Percentiles rank a stretch among this genome's conserved stretches.
Evolutionary conservation across 441 rosid species (phyloP).

Genomic region (Corymbia citriodora): DNA sequence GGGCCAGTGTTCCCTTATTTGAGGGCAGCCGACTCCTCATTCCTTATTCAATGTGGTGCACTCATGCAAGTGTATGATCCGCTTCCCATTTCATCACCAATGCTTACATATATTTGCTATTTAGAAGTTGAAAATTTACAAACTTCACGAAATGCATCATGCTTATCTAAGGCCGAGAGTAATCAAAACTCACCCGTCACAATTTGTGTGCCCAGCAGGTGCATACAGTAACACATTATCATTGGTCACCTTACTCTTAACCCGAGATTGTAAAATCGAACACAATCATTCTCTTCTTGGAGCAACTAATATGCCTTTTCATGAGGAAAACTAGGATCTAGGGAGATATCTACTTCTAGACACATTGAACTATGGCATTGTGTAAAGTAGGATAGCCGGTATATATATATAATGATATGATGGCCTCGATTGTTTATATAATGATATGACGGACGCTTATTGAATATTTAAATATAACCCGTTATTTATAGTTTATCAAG

Average conservation of each 20-base stretch:
- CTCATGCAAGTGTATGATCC: background rate
- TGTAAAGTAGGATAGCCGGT: background rate
- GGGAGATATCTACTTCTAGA: background rate
- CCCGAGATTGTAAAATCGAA: background rate
- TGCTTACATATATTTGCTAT: too few species aligned
- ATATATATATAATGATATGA: background rate
- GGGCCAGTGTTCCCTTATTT: background rate
- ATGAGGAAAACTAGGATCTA: background rate
- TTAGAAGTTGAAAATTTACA: background rate
- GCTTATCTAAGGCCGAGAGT: background rate
- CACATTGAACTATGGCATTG: background rate
- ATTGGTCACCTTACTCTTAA: background rate
- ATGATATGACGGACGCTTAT: background rate
- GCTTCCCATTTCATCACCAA: background rate
- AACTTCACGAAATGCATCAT: background rate
- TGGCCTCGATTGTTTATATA: background rate
- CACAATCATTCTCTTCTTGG: fast-evolving
- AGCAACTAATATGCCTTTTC: background rate
- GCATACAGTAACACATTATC: background rate
- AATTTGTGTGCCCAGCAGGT: background rate
- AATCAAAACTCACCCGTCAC: background rate
- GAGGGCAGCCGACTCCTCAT: background rate
- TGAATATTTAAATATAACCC: background rate
- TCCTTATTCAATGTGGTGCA: background rate
- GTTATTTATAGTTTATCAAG: background rate